Percentiles rank a stretch among this genome's conserved stretches.
These are phyloP conservation scores for Colletotrichum sp. DNA, from an alignment of 2,329 filamentous ascomycete species.

Conservation along the genomic window DNA sequence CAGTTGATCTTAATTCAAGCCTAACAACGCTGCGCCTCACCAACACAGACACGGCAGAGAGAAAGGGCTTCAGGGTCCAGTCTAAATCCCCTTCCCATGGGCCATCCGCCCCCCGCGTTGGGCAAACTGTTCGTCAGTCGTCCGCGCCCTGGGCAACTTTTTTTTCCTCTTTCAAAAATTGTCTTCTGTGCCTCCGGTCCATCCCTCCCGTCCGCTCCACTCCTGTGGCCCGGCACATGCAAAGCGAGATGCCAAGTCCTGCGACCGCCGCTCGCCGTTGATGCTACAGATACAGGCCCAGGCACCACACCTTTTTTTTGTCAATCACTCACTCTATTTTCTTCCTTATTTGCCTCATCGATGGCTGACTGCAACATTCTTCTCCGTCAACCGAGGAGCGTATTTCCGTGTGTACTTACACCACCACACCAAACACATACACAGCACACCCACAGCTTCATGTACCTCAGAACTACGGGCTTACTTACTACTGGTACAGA, in stretches of 20 bases:
- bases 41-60: not conserved
- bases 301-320: not conserved
- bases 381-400: not conserved
- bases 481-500: not conserved
- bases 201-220: constrained; percentile 20
- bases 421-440: not conserved
- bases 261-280: constrained; percentile 1
- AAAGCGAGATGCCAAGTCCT: constrained; percentile 10
- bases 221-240: constrained; percentile 11
- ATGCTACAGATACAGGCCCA: not conserved
- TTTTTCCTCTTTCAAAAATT: not conserved
- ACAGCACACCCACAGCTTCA: not conserved
- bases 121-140: not conserved
- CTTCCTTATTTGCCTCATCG: not conserved
- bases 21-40: not conserved
- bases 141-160: not conserved
- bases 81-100: not conserved
- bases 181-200: constrained; percentile 16
- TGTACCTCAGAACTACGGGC: not conserved
- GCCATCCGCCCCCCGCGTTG: not conserved
- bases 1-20: not conserved
- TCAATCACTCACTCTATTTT: not conserved
- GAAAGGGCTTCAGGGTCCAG: not conserved
- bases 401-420: not conserved
- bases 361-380: not conserved